Conservation (phyloP, 164 flowering plant genomes). For the Pachysandra terminalis region DNA sequence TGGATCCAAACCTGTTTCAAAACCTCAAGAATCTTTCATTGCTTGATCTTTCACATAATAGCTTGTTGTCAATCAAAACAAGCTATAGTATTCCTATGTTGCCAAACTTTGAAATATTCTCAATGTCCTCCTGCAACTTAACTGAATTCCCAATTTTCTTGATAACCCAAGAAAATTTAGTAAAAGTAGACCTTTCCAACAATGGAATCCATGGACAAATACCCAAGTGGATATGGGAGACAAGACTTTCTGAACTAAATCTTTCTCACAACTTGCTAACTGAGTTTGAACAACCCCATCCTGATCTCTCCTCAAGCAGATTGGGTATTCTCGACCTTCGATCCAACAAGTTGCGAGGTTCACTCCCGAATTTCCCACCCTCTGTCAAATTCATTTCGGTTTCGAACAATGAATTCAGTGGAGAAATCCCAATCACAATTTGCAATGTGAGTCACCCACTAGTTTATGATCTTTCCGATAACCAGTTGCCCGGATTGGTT, state of each 20-base stretch:
- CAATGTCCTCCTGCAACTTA: conserved; percentile 3
- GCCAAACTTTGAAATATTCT: neutral
- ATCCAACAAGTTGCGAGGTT: neutral
- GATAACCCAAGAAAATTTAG: neutral
- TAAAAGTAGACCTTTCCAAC: conserved; percentile 1
- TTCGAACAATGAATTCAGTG: neutral
- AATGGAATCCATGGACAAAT: conserved; percentile 4
- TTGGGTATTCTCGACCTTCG: conserved; percentile 1
- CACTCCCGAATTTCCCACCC: neutral
- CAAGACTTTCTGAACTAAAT: neutral
- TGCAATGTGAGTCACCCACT: neutral
- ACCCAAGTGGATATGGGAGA: neutral
- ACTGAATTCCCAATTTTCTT: conserved; percentile 8
- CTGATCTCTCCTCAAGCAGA: neutral
- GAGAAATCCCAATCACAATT: neutral
- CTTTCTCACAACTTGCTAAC: conserved; percentile 1
- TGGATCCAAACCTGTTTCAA: neutral
- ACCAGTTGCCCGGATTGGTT: neutral
- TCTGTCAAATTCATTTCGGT: neutral
- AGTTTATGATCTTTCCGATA: neutral
- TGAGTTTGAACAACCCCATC: neutral
- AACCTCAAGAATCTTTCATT: neutral
- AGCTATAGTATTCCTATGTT: neutral
- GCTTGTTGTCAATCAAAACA: no score
- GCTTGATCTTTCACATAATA: neutral